Evolutionary conservation across 129 eudicot species (phyloP).

Genomic region (Escallonia rubra): DNA sequence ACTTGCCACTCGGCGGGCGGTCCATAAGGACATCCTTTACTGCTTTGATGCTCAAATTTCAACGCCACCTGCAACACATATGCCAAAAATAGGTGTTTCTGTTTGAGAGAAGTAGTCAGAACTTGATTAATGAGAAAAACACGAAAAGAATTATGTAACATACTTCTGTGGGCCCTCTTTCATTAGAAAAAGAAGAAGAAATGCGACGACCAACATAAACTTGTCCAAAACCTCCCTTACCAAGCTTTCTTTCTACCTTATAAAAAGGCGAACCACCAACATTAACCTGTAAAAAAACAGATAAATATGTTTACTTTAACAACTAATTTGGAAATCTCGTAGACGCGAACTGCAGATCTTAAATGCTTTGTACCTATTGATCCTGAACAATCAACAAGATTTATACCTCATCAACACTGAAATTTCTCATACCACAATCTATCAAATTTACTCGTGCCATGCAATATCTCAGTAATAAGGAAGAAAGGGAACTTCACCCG

Average conservation of each 20-base stretch:
- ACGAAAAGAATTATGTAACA: slow-evolving; percentile 28
- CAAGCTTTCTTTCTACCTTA: slow-evolving; percentile 69
- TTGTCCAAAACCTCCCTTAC: slow-evolving; percentile 96
- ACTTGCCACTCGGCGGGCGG: slow-evolving; percentile 96
- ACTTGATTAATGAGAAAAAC: not conserved
- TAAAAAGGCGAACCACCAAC: slow-evolving; percentile 76
- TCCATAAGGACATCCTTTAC: slow-evolving; percentile 93
- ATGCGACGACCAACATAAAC: slow-evolving; percentile 80
- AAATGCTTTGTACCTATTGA: not conserved
- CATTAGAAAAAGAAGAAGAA: slow-evolving; percentile 46
- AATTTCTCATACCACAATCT: not conserved
- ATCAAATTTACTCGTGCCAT: not conserved
- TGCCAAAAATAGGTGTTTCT: not conserved
- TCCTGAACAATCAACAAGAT: not conserved
- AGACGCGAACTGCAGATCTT: too few species aligned
- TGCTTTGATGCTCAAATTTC: slow-evolving; percentile 76
- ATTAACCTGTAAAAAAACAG: slow-evolving; percentile 52
- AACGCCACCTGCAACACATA: slow-evolving; percentile 59
- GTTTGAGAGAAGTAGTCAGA: not conserved
- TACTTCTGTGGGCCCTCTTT: slow-evolving; percentile 64
- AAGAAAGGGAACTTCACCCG: too few species aligned
- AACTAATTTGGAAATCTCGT: not conserved
- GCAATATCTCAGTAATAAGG: not conserved
- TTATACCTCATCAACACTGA: not conserved
- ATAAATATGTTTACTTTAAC: not conserved